These are phyloP conservation scores for Fusarium longipes DNA, from an alignment of 2,329 filamentous ascomycete species.

Conservation along the genomic window DNA sequence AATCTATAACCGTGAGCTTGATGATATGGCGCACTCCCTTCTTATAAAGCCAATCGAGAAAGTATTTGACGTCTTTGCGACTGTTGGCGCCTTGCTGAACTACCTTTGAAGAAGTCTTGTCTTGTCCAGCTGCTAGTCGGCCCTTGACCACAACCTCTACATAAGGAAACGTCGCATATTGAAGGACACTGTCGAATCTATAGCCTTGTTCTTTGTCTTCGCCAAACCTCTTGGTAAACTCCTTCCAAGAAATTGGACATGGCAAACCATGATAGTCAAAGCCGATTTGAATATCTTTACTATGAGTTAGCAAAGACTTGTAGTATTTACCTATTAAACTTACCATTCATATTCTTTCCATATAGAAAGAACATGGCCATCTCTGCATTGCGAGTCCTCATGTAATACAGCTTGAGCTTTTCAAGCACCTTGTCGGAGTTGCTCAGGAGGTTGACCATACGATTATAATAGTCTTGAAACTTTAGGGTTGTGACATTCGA, in stretches of 20 bases:
- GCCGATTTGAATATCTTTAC: background rate
- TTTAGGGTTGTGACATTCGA: too few relatives aligned
- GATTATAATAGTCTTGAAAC: background rate
- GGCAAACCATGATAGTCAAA: background rate
- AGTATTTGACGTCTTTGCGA: background rate
- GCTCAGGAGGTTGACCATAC: background rate
- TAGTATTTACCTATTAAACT: too few relatives aligned
- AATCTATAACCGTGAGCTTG: background rate
- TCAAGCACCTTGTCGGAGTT: background rate
- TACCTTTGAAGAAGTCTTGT: background rate
- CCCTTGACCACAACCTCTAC: background rate
- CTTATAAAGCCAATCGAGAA: background rate
- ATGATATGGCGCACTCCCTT: slow-evolving; percentile 5
- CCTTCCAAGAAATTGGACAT: background rate
- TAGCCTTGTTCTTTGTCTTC: background rate
- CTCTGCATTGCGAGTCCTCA: background rate
- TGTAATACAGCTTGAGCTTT: background rate
- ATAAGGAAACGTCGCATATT: background rate
- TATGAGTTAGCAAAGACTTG: too few relatives aligned
- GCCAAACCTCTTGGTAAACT: background rate
- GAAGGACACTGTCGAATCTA: background rate
- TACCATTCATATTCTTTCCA: slow-evolving; percentile 1
- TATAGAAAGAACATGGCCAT: slow-evolving; percentile 6
- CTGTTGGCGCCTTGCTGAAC: background rate
- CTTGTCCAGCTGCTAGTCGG: background rate